These are phyloP conservation scores for Dimargaris verticillata DNA, from an alignment of 192 early-diverging fungal species.

Conservation along the genomic window DNA sequence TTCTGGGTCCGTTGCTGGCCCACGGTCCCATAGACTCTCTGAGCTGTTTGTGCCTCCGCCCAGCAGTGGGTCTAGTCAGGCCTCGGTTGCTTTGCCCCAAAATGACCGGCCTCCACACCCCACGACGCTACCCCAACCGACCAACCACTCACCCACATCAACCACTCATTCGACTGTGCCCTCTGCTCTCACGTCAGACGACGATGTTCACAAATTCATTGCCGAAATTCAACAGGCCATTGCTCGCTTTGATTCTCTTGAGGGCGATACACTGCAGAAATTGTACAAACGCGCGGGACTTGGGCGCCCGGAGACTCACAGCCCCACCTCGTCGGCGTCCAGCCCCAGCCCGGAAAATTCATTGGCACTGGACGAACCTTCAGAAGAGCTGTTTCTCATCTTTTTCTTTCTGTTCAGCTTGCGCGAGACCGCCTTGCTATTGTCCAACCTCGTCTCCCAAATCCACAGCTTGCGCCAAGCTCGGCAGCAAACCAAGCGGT, in stretches of 20 bases:
- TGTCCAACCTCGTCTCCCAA: background rate
- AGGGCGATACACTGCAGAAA: background rate
- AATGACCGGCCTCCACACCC: background rate
- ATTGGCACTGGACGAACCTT: slow-evolving; percentile 1
- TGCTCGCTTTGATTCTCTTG: background rate
- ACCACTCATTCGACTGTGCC: background rate
- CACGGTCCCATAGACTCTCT: background rate
- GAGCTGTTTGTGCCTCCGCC: background rate
- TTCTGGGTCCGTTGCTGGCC: background rate
- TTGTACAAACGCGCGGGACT: too few relatives aligned
- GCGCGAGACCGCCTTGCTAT: background rate
- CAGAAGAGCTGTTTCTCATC: slow-evolving; percentile 5
- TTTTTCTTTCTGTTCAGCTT: slow-evolving; percentile 9
- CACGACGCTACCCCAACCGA: background rate
- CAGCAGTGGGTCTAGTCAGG: background rate
- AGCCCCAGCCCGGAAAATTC: background rate
- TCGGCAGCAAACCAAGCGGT: background rate
- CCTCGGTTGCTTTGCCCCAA: background rate
- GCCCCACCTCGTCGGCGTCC: too few relatives aligned
- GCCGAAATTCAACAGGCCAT: background rate
- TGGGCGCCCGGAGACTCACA: too few relatives aligned
- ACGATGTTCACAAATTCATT: background rate
- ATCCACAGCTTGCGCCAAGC: background rate
- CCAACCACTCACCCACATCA: background rate
- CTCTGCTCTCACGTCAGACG: background rate